Evolutionary conservation across 192 early-diverging fungal species (phyloP), one percentile per base, ranked within the genome.

Genomic region (Entrophospora sp.): DNA sequence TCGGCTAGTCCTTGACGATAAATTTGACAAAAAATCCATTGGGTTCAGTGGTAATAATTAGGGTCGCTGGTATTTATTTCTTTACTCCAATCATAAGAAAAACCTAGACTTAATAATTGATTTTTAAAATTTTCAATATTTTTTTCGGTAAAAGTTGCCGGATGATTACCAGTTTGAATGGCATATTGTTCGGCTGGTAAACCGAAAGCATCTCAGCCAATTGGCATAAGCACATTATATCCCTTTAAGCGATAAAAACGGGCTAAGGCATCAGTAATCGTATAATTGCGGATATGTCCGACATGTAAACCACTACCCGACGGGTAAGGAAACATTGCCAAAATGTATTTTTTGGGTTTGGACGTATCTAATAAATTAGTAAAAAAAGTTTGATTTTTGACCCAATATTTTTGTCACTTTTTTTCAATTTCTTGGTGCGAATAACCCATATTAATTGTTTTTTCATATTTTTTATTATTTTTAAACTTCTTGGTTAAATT

Each of bases 81-180:
- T 12, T 51, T 51, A 20, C 48, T 51, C 24, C 48, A 51, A 51
- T 51, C 48, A 51, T 51, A 51, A 51, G 48, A 51, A 51, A 51
- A 51, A 51, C 48, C 48, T 20, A 51, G 14, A 22, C 9, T 51
- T 51, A 51, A 8, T 18, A 24, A 18, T 42, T 42, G 40, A 10
- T 51, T 30, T 9, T 51, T 51, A 51, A 24, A 51, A 22, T 51
- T 51, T 51, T 51, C 24, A 30, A 51, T 51, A 51, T 51, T 51
- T 27, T 22, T 51, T 7, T 18, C 8, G 1, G 48, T 51, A 51
- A 51, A 51, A 18, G 22, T 5, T 22, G 48, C 40, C 48, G 48
- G 48, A 24, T 51, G 48, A 18, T 51, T 51, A 18, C 48, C 48
- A 18, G 48, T 51, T 18, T 51, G 48, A 24, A 51, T 51, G 24